A percentile compares a stretch with the other conserved stretches of the same genome.
Evolutionary conservation across 192 early-diverging fungal genomes (phyloP).

Genomic region (Spizellomyces sp.): DNA sequence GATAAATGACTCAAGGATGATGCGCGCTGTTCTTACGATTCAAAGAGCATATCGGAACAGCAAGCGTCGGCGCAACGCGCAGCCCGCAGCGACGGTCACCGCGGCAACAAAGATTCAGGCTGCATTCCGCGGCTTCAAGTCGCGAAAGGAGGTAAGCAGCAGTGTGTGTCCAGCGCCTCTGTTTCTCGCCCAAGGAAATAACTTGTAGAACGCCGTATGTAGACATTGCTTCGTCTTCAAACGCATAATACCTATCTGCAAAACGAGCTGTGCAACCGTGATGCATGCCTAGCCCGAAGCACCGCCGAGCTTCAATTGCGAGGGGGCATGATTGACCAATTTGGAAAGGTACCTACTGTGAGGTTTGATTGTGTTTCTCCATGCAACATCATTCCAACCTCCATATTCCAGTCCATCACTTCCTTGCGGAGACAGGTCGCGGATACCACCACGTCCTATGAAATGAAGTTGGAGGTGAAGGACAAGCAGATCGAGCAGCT

Average conservation of each 20-base stretch:
- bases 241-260: conserved; percentile 16
- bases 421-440: conserved; percentile 17
- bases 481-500: conserved; percentile 31
- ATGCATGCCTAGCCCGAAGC: conserved; percentile 3
- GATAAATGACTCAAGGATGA: too few relatives aligned
- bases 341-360: conserved; percentile 9
- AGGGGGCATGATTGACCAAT: conserved; percentile 20
- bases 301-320: conserved; percentile 9
- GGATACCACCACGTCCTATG: conserved; percentile 17
- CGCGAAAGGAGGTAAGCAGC: conserved; percentile 13
- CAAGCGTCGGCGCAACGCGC: neutral
- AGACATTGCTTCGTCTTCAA: conserved; percentile 9
- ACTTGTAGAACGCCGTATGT: neutral
- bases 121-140: conserved; percentile 12
- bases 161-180: neutral
- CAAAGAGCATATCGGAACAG: conserved; percentile 20
- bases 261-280: conserved; percentile 6
- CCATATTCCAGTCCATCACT: conserved; percentile 1
- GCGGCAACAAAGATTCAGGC: conserved; percentile 31
- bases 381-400: too few relatives aligned
- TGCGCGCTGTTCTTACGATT: neutral
- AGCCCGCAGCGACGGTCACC: neutral
- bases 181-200: neutral
- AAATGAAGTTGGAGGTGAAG: conserved; percentile 18
- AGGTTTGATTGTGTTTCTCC: too few relatives aligned